Base-by-base conservation (phyloP, 2,329 filamentous ascomycete genomes). In the Fusarium sp. region DNA sequence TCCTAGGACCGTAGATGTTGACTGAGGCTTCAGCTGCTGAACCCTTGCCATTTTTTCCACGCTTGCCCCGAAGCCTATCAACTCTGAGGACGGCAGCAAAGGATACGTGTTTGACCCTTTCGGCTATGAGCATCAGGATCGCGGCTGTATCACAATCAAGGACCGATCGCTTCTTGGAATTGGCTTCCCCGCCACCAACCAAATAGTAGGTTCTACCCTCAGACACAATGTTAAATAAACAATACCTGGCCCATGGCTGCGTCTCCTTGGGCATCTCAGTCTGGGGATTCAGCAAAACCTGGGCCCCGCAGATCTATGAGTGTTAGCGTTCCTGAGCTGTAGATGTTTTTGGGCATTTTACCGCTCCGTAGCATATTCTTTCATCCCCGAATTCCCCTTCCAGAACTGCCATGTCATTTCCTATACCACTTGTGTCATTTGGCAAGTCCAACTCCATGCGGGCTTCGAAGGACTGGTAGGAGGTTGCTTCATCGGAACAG, bases 271-370 rank as follows among this genome's bases (percentile, higher is more conserved):
- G 27, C 0, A 5, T 9, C 4, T 20, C 14, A 0, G 8, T 37
- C 0, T 13, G 20, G 5, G 60, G 20, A 10, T 7, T n/a, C 4
- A 65, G 8, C 3, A 57, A 12, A 7, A 45, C 32, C 15, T 65
- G 44, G 1, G 26, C 60, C 14, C 35, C 33, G 7, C 27, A 46
- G 3, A 65, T 13, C 62, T 65, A 6, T 6, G 2, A 26, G 3
- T 10, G 5, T 32, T 3, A 27, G 18, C 2, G 10, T 13, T 15
- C 23, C 12, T 4, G 10, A 0, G 2, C 2, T 15, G 2, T 1
- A 0, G 18, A 0, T 2, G 6, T n/a, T n/a, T 12, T 1, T 6
- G 12, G 15, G 2, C 4, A 1, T 23, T n/a, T 35, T 20, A 32
- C 59, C 12, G 62, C 38, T 33, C 62, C 62, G 0, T 64, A 65